Evolutionary conservation across 2,329 filamentous ascomycete genomes (phyloP), one percentile per base, ranked within the genome.

Genomic region (Cladophialophora chaetospira): DNA sequence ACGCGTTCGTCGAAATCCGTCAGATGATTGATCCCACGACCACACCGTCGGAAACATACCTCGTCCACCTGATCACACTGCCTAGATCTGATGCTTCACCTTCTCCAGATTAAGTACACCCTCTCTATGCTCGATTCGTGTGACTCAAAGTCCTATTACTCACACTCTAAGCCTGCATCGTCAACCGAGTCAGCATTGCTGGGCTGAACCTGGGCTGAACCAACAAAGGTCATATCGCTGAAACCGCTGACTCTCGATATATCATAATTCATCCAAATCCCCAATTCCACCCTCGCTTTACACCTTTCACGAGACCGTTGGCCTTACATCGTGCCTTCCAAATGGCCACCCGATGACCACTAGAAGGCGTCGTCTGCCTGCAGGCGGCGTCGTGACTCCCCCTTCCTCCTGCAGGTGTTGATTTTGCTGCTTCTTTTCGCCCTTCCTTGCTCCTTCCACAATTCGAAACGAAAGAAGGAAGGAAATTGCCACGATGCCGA

Each of bases 321-420:
- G 29, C 29, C 26, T 35, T 45, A 33, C 26, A 36, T 26, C 40
- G 51, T 25, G 21, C 36, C 36, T 23, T 42, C 19, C 50, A 11
- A 10, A 60, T 60, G 57, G 46, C 50, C 60, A 53, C 53, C 54
- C 60, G 60, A 62, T 46, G 46, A 38, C 17, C 28, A 26, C 10
- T 10, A 33, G 45, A 46, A 45, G 60, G 54, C 53, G 57, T 45
- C 50, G 49, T 52, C 54, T 60, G 57, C 57, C 53, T 57, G 54
- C 31, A 43, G 19, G 25, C 31, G 57, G 43, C 56, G 53, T 44
- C 48, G 29, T 44, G 50, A 43, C 49, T 40, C 15, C 15, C 35
- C 8, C 19, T 25, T 36, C 28, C 47, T 36, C 23, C 31, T 47
- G 29, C 28, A n/a, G 40, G n/a, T 8, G n/a, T 31, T 31, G 29